Evolutionary conservation across 208 protist species (phyloP), one percentile per base, ranked within the genome.

Genomic region (Crithidia bombi): DNA sequence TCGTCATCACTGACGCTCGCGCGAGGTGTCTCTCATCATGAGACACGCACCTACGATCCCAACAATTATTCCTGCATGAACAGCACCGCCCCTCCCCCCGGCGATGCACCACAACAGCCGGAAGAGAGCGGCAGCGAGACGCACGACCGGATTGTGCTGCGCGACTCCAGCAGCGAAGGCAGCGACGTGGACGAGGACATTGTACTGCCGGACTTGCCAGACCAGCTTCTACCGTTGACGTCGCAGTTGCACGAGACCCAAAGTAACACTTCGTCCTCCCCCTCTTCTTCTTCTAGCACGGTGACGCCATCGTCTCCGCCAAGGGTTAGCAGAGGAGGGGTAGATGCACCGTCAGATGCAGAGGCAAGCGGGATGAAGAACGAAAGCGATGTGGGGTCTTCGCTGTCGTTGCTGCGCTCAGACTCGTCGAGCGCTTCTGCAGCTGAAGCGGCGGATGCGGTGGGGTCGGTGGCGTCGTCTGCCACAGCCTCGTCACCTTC

Each of bases 161-260:
- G 32, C 6, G 51, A 51, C 51, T 52, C 64, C 0, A 35, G 39
- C 51, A 52, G 46, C 28, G 59, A 41, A 25, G 25, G n/a, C 1
- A 32, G 25, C 12, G 63, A 14, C 1, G 49, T 58, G 19, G 64
- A 69, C 25, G 51, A 51, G 28, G 50, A 58, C 28, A 59, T 59
- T 14, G 39, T 52, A 1, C 38, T 59, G 36, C 39, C 51, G 9
- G 36, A 41, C 3, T 9, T 54, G 28, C 19, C 43, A n/a, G 43
- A 47, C 46, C 46, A 4, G 46, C 5, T 17, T 5, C 3, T 17
- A 3, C 21, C 21, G 36, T 41, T 12, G 36, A 41, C 36, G 36
- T 41, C n/a, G n/a, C n/a, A n/a, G n/a, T n/a, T n/a, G n/a, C n/a
- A n/a, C n/a, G n/a, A n/a, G n/a, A n/a, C n/a, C n/a, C n/a, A n/a